Conservation (phyloP, 2,329 filamentous ascomycete species). For the Aspergillus viridinutans region DNA sequence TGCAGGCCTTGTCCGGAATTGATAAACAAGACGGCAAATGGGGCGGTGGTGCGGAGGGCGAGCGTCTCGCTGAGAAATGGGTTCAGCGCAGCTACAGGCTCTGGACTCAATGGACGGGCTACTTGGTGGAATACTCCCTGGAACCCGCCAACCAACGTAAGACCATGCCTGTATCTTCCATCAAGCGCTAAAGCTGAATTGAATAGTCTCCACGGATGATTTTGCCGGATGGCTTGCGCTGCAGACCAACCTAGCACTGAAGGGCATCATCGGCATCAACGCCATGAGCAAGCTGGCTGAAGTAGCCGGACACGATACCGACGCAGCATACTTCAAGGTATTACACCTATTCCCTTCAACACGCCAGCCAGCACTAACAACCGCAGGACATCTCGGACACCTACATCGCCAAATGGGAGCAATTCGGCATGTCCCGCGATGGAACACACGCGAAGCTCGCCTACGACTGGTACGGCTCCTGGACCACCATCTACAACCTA, state of each 20-base stretch:
- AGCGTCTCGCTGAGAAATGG: conserved; percentile 59
- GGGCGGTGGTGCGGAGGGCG: conserved; percentile 52
- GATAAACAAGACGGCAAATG: conserved; percentile 59
- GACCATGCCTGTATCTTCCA: conserved; percentile 11
- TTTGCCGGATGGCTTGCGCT: conserved; percentile 75
- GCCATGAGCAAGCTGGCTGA: conserved; percentile 70
- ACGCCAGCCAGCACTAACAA: conserved; percentile 4
- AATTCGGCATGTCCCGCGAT: conserved; percentile 64
- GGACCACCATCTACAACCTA: conserved; percentile 82
- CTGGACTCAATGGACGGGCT: conserved; percentile 74
- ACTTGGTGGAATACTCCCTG: conserved; percentile 69
- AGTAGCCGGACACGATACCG: conserved; percentile 54
- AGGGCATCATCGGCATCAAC: conserved; percentile 77
- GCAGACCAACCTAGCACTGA: conserved; percentile 77
- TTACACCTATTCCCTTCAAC: neutral
- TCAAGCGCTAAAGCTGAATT: conserved; percentile 2
- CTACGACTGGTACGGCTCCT: conserved; percentile 75
- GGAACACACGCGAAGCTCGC: conserved; percentile 70
- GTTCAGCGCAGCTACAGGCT: conserved; percentile 65
- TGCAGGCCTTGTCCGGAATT: conserved; percentile 50
- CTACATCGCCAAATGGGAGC: conserved; percentile 71
- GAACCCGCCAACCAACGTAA: conserved; percentile 68
- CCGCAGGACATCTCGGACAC: conserved; percentile 53
- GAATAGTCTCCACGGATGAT: conserved; percentile 70
- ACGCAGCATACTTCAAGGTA: conserved; percentile 56